Conservation (phyloP, 257 asterid species). For the Nicotiana otophora region DNA sequence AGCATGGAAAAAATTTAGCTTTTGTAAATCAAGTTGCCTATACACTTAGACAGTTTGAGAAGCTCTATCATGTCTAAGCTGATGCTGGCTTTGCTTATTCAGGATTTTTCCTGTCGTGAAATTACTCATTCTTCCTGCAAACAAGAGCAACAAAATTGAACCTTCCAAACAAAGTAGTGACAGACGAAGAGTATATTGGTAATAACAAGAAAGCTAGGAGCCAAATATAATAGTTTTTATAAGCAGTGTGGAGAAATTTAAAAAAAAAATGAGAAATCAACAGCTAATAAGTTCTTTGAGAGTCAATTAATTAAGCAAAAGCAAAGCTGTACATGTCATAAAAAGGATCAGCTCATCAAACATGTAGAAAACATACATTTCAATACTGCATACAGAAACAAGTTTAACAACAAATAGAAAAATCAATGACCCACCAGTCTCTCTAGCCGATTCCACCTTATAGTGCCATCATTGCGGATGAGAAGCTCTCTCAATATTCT, state of each 20-base stretch:
- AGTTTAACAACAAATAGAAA: neutral
- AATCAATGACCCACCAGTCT: slow-evolving; percentile 51
- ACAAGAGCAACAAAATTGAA: neutral
- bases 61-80: neutral
- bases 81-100: neutral
- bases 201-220: neutral
- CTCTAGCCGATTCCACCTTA: slow-evolving; percentile 94
- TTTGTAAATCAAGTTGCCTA: neutral
- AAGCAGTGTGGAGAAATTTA: neutral
- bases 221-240: neutral
- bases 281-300: neutral
- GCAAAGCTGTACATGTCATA: neutral
- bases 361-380: neutral
- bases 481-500: slow-evolving; percentile 86
- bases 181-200: neutral
- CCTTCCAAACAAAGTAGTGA: neutral
- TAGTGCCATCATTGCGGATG: slow-evolving; percentile 83
- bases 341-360: neutral
- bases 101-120: neutral
- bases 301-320: neutral
- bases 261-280: neutral
- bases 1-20: neutral
- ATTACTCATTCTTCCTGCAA: neutral
- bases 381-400: neutral
- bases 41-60: neutral